Evolutionary conservation across 1,139 yeast species (phyloP), one percentile per base, ranked within the genome.

Genomic region (Scheffersomyces cryptocercus): DNA sequence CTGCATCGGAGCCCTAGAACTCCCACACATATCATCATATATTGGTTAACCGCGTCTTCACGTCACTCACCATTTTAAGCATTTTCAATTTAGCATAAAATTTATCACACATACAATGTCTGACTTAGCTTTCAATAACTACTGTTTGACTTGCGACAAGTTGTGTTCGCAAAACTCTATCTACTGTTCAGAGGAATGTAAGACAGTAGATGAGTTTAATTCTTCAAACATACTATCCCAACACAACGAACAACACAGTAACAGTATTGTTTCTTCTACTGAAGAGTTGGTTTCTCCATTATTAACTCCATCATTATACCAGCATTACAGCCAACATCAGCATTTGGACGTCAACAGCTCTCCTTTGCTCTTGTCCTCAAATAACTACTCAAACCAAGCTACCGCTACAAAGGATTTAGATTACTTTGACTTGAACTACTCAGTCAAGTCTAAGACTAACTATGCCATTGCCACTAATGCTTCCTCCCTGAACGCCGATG

Each of bases 101-200:
- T 29, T 15, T 20, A 20, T 20, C 26, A 20, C 26, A 20, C 26
- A 15, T 41, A 43, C 35, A 36, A 65, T 66, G 70, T 60, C 68
- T 29, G 71, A 67, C 53, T 63, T 66, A 47, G 85, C 85, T 36
- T 83, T 83, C 62, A 80, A 82, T 64, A 85, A 82, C 61, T 83
- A 78, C 65, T 83, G 88, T 62, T 71, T 82, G 41, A 79, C 80
- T 42, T 83, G 88, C 63, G 88, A 82, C 53, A 77, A 79, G 62
- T 67, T 81, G 50, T 82, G 87, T 55, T 56, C 69, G 9, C 68
- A 71, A 24, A 74, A 70, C 52, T 65, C 76, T 24, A 74, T 81
- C 36, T 84, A 84, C 67, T 84, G 90, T 61, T 80, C 85, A 4
- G 80, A 77, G 11, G 68, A 65, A 31, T 84, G 90, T 58, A 77